Conservation (phyloP, 2,329 filamentous ascomycete genomes). For the Penicillium sp. region DNA sequence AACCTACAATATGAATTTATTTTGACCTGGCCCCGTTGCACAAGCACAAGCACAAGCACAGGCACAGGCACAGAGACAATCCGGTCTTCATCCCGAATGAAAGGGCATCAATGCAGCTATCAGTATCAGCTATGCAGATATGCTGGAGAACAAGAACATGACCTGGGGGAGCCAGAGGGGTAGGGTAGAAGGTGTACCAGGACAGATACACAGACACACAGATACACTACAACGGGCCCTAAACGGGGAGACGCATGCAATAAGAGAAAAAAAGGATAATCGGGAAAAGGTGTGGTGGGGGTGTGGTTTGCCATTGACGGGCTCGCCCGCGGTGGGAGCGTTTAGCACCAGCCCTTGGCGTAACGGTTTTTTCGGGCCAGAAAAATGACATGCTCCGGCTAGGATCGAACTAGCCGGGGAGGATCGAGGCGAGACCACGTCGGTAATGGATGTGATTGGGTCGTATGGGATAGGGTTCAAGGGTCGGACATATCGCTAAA, state of each 20-base stretch:
- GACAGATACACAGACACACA: background rate
- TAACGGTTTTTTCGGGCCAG: constrained; percentile 36
- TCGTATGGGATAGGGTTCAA: constrained; percentile 26
- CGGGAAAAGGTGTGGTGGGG: constrained; percentile 9
- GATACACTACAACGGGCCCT: too few species aligned
- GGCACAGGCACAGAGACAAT: constrained; percentile 11
- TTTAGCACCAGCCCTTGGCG: constrained; percentile 26
- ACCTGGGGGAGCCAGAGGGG: too few species aligned
- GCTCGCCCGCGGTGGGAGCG: constrained; percentile 36
- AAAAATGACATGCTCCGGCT: constrained; percentile 28
- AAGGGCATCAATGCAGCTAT: background rate
- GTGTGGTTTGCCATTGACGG: constrained; percentile 36
- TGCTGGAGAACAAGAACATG: background rate
- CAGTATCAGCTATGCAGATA: too few species aligned
- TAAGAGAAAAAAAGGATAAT: constrained; percentile 2
- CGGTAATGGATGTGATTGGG: constrained; percentile 15
- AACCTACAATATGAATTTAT: constrained; percentile 5
- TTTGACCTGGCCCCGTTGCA: constrained; percentile 9
- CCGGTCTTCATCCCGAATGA: constrained; percentile 14
- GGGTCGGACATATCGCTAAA: constrained; percentile 26
- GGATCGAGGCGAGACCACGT: constrained; percentile 20
- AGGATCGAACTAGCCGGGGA: constrained; percentile 26
- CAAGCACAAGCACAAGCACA: constrained; percentile 8
- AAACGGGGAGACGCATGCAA: too few species aligned
- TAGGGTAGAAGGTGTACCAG: too few species aligned